Base-by-base conservation (phyloP, 805 yeast genomes). In the Candida easanensis region DNA sequence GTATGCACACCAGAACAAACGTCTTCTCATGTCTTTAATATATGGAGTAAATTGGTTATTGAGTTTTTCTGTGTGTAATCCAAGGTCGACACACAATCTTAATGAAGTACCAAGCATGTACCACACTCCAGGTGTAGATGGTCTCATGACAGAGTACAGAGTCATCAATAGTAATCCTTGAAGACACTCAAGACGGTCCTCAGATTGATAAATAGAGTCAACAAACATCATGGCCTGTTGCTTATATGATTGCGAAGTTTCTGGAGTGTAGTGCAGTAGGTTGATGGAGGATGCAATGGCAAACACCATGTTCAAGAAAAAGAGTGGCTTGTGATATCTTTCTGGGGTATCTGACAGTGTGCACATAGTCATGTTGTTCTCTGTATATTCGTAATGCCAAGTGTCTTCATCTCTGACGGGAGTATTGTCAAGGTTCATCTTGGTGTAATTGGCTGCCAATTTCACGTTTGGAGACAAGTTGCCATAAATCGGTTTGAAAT, bases 51-150 rank as follows among this genome's bases (percentile, higher is more conserved):
- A 63, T 18, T 63, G 62, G 38, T 39, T 50, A 42, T 69, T 62
- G 31, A 64, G 48, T 40, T 64, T 65, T 54, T 88, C 96, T 28
- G 80, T 78, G 61, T 89, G 97, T 7, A 89, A 68, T 1, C 95
- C 96, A 46, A 89, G 62, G 62, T 89, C 97, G 22, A 88, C 87
- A 53, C 91, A 81, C 38, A 87, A 63, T 47, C 97, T 71, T 38
- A 88, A 63, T 0, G 91, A 89, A 2, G 87, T 77, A 0, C 96
- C 96, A 50, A 87, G 66, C 4, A 85, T 79, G 59, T 87, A 87
- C 97, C 97, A 89, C n/a, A 87, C 88, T 4, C 96, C 93, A 0
- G 96, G 96, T 13, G 78, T 77, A 1, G 91, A 82, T 0, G 97
- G 97, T 44, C 96, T 73, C 96, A 89, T 88, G 26, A 84, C 71